Percentiles rank a stretch among this genome's conserved stretches.
Evolutionary conservation across 306 rosid genomes (phyloP).

Genomic region (Inga oerstediana): DNA sequence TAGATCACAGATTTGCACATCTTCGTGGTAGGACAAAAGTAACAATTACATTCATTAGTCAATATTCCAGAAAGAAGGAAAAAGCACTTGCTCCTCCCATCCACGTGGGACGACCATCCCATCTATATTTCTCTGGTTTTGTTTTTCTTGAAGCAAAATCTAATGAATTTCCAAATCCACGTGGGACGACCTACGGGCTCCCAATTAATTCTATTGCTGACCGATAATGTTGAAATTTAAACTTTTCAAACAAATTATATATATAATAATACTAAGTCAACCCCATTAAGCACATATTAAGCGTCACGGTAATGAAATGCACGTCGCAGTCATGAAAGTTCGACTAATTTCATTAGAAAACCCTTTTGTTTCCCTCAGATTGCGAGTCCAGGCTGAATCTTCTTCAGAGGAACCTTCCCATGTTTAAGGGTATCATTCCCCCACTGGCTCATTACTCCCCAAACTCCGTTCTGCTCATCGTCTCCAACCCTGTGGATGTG

Average conservation of each 20-base stretch:
- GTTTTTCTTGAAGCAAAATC: not conserved
- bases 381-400: slow-evolving; percentile 78
- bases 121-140: not conserved
- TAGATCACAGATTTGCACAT: not conserved
- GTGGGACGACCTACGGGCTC: not conserved
- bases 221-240: not conserved
- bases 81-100: not conserved
- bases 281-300: not conserved
- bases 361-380: not conserved
- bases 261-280: too few relatives aligned
- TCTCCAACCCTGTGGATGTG: slow-evolving; percentile 83
- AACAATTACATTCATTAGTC: not conserved
- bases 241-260: too few relatives aligned
- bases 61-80: not conserved
- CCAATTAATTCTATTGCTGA: not conserved
- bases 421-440: slow-evolving; percentile 65
- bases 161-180: not conserved
- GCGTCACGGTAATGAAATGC: not conserved
- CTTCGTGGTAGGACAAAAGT: not conserved
- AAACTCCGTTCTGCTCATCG: slow-evolving; percentile 56
- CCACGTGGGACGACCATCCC: not conserved
- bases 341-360: not conserved
- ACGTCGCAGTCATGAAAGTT: not conserved
- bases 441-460: slow-evolving; percentile 61
- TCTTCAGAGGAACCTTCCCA: slow-evolving; percentile 65